These are phyloP conservation scores for Microbotryomycetes sp. DNA, from an alignment of 1,284 basidiomycete species.

Conservation along the genomic window DNA sequence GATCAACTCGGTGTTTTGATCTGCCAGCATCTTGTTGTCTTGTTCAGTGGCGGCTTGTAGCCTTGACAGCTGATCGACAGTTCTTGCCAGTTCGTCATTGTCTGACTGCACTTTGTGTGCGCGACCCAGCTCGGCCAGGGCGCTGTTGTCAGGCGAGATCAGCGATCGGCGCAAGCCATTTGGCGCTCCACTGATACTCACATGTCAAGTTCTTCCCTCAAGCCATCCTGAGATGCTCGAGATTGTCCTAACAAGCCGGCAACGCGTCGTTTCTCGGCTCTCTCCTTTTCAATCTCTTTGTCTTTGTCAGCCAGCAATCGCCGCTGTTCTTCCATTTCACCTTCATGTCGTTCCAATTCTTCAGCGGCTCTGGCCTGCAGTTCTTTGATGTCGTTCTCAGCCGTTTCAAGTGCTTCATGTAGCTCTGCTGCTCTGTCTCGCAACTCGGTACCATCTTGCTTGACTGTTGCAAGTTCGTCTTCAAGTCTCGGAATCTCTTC, in stretches of 20 bases:
- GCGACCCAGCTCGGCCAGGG: not conserved
- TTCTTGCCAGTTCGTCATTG: conserved; percentile 1
- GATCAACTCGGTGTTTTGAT: conserved; percentile 23
- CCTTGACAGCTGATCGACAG: conserved; percentile 25
- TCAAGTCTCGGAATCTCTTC: conserved; percentile 3
- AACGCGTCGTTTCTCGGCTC: not conserved
- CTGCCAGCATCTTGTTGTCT: conserved; percentile 13
- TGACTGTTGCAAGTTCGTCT: not conserved
- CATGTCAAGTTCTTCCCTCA: conserved; percentile 19
- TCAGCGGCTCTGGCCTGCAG: not conserved
- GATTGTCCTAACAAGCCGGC: conserved; percentile 4
- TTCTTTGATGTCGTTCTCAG: not conserved
- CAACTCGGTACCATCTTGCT: not conserved
- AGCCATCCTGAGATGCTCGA: conserved; percentile 14
- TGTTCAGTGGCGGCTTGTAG: conserved; percentile 18
- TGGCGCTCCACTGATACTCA: not conserved
- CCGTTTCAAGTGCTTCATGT: conserved; percentile 1
- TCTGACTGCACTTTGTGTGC: conserved; percentile 6
- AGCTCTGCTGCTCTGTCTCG: not conserved
- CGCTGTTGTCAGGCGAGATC: not conserved
- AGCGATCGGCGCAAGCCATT: not conserved
- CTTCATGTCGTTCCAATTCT: not conserved
- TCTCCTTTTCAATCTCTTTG: conserved; percentile 1
- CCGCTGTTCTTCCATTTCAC: not conserved
- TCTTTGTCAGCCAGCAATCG: not conserved